These are phyloP conservation scores for Elsinoe australis DNA, from an alignment of 2,329 filamentous ascomycete species.

Conservation along the genomic window DNA sequence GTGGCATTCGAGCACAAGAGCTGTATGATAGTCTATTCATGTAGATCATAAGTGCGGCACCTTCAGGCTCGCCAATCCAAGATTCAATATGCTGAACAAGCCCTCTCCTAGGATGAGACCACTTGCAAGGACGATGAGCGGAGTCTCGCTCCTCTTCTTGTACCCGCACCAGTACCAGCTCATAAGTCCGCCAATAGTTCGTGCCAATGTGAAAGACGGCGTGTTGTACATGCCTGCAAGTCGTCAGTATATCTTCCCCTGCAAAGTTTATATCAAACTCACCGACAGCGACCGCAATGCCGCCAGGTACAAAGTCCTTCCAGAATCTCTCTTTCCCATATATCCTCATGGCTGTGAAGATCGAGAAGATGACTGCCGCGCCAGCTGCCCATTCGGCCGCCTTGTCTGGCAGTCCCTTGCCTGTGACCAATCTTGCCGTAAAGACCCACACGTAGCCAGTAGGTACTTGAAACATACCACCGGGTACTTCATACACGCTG, in stretches of 20 bases:
- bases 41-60: conserved; percentile 58
- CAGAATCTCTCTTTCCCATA: conserved; percentile 46
- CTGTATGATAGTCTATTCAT: background rate
- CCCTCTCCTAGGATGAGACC: conserved; percentile 91
- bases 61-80: conserved; percentile 66
- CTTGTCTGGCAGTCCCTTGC: conserved; percentile 76
- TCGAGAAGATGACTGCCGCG: conserved; percentile 65
- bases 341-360: conserved; percentile 64
- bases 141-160: conserved; percentile 54
- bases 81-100: conserved; percentile 81
- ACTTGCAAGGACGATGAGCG: conserved; percentile 78
- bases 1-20: background rate
- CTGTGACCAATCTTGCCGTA: conserved; percentile 86
- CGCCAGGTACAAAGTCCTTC: conserved; percentile 75
- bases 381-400: conserved; percentile 71
- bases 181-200: conserved; percentile 69
- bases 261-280: conserved; percentile 28
- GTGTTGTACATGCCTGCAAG: conserved; percentile 85
- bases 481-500: conserved; percentile 79
- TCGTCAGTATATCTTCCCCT: conserved; percentile 4
- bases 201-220: conserved; percentile 85
- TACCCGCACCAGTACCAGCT: conserved; percentile 69
- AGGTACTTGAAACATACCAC: conserved; percentile 83
- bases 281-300: conserved; percentile 92
- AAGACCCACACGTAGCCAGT: conserved; percentile 98